Base-by-base conservation (phyloP, 306 rosid species). In the Sechiopsis laciniata region DNA sequence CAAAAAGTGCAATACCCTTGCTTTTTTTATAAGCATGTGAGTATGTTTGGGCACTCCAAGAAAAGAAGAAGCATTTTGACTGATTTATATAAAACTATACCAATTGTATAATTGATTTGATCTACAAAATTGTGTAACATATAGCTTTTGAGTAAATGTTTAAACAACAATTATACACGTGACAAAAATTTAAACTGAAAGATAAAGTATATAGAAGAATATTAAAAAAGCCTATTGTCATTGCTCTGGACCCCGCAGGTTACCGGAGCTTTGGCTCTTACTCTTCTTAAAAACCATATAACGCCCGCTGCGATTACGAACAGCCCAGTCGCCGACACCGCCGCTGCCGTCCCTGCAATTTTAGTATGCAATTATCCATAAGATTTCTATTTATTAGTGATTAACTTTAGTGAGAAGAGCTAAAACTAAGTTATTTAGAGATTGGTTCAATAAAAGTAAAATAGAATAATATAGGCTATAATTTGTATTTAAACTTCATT, bases 231-330 rank as follows among this genome's bases (percentile, higher is more conserved):
- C 79, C 97, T 85, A 75, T 95, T 95, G 42, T 89, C 97, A 17
- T 89, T 95, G 83, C 60, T 87, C 75, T 95, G 97, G 76, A 95
- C 92, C 78, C 99, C 97, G 81, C 96, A 89, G 21, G 96, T 89
- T 1, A 89, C 91, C 35, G 96, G 95, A 65, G 96, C 91, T 83
- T 83, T 89, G 16, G 88, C 91, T 75, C 89, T 89, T 78, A 89
- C 87, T 86, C 83, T 95, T 83, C 77, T 82, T 72, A 86, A 46
- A 84, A 87, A 95, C 96, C 96, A 91, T 35, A 37, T 64, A 69
- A 89, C 78, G 26, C 79, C 89, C 61, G 95, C 97, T 81, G 92
- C 99, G 71, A 94, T 80, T 79, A 97, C 92, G 37, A 91, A 54
- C 54, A 82, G 86, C 11, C 96, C 88, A 12, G 88, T 91, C 0